Base-by-base conservation (phyloP, 2,329 filamentous ascomycete species). In the Aspergillus latus region DNA sequence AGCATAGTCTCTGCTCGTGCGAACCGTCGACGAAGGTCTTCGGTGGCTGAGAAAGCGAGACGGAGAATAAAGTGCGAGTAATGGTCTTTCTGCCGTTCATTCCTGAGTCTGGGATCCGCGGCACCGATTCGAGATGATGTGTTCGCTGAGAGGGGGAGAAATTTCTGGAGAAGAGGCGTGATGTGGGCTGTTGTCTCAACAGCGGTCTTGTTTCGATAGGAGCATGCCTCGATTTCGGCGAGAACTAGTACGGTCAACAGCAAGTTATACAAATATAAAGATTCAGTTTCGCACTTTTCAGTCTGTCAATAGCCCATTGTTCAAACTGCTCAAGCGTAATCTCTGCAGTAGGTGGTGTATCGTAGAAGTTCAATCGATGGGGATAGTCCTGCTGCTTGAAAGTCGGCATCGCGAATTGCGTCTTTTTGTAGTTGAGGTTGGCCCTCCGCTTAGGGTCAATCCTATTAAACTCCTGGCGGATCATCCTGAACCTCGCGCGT, bases 241-340 rank as follows among this genome's bases (percentile, higher is more conserved):
- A 76, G 66, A 34, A 75, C 72, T 76, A 44, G 48, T 32, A 42
- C 59, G 45, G 26, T 44, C 37, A 49, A 30, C 59, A 5, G 47
- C n/a, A 32, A 21, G 40, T 46, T 10, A 52, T 4, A 29, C 13
- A 40, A 7, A 5, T 10, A 11, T 32, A 3, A 30, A 2, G 5
- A 10, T 21, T 10, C 4, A 1, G 13, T 13, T 7, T 52, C 78
- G 54, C 78, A 91, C 91, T 84, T 76, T 91, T 88, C 63, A 99
- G 74, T 56, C 94, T 83, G 68, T 96, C 90, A 68, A 99, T 97
- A 9, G 92, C 94, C 94, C 94, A 99, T 82, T 96, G 92, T 72
- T 99, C 94, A 68, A 99, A 99, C 71, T 99, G 88, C 71, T 99
- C 94, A 42, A 99, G 85, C 0, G 91, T 96, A 65, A 99, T 94